A percentile compares a stretch with the other conserved stretches of the same genome.
phyloP scores from a whole-genome alignment of 2,329 filamentous ascomycete species.

The Epichloe typhina region DNA sequence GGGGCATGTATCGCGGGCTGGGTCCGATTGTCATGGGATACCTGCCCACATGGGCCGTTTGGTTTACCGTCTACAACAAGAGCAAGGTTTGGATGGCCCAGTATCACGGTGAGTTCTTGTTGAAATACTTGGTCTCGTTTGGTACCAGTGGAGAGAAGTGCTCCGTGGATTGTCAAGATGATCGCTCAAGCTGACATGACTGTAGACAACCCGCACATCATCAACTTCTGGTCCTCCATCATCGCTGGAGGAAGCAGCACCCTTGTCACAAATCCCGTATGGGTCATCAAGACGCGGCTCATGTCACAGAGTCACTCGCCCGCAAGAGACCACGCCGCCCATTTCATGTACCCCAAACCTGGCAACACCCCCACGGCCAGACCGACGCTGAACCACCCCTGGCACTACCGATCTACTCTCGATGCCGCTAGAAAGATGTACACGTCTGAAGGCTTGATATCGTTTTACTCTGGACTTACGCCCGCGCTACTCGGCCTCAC shows the following conservation, averaged over 20 bases:
- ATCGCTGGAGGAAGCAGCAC: slow-evolving; percentile 87
- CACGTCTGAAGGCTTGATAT: slow-evolving; percentile 68
- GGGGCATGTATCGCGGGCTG: slow-evolving; percentile 83
- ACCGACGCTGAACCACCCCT: slow-evolving; percentile 51
- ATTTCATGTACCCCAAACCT: slow-evolving; percentile 33
- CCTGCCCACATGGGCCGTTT: slow-evolving; percentile 94
- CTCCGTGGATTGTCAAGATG: background rate
- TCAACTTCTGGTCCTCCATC: slow-evolving; percentile 82
- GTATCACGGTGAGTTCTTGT: slow-evolving; percentile 40
- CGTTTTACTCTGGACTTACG: slow-evolving; percentile 91
- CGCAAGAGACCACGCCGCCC: slow-evolving; percentile 31
- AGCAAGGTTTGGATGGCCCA: slow-evolving; percentile 63
- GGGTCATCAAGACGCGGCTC: slow-evolving; percentile 96
- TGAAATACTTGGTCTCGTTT: background rate
- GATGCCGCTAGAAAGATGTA: slow-evolving; percentile 98
- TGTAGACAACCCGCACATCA: slow-evolving; percentile 59
- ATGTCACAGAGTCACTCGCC: slow-evolving; percentile 73
- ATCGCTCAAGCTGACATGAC: background rate
- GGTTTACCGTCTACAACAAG: slow-evolving; percentile 91
- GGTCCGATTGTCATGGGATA: slow-evolving; percentile 94
- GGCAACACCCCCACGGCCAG: slow-evolving; percentile 41
- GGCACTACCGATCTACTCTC: slow-evolving; percentile 81
- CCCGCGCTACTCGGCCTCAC: slow-evolving; percentile 84
- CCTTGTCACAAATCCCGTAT: slow-evolving; percentile 90
- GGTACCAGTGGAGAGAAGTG: background rate